Evolutionary conservation across 2,329 filamentous ascomycete species (phyloP).

Genomic region (Xylaria sp.): DNA sequence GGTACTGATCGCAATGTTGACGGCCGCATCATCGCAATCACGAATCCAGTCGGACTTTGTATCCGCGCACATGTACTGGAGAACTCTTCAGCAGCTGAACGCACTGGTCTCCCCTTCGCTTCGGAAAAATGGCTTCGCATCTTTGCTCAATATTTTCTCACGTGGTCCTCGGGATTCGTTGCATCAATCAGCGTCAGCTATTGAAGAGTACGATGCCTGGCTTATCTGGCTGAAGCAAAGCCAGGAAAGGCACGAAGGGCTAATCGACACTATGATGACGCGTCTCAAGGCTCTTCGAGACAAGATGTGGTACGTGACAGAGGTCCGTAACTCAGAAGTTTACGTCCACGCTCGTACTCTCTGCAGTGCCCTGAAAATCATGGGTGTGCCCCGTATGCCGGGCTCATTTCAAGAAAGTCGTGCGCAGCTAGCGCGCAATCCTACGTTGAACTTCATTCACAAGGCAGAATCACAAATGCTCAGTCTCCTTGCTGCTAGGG

Average conservation of each 20-base stretch:
- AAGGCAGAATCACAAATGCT: constrained; percentile 87
- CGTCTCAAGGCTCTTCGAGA: constrained; percentile 81
- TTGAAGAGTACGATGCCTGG: constrained; percentile 84
- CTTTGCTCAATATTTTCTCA: constrained; percentile 78
- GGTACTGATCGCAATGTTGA: constrained; percentile 77
- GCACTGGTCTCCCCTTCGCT: constrained; percentile 70
- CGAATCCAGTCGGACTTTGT: constrained; percentile 85
- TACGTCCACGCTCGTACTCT: constrained; percentile 91
- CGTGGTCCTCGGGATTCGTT: constrained; percentile 77
- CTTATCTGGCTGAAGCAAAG: constrained; percentile 86
- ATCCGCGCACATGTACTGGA: constrained; percentile 86
- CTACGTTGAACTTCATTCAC: constrained; percentile 73
- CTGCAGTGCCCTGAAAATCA: constrained; percentile 87
- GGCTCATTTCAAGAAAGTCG: constrained; percentile 63
- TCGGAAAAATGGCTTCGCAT: constrained; percentile 75
- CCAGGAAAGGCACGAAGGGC: constrained; percentile 79
- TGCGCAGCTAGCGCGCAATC: constrained; percentile 59
- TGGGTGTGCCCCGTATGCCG: constrained; percentile 76
- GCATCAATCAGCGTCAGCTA: constrained; percentile 74
- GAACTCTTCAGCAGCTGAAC: constrained; percentile 79
- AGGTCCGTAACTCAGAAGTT: constrained; percentile 87
- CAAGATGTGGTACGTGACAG: constrained; percentile 99
- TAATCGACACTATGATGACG: constrained; percentile 79
- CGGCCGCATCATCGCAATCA: constrained; percentile 80
- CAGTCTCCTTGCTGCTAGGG: constrained; percentile 83